phyloP scores from a whole-genome alignment of 1,284 basidiomycete genomes.

The Ganoderma resinaceum region DNA sequence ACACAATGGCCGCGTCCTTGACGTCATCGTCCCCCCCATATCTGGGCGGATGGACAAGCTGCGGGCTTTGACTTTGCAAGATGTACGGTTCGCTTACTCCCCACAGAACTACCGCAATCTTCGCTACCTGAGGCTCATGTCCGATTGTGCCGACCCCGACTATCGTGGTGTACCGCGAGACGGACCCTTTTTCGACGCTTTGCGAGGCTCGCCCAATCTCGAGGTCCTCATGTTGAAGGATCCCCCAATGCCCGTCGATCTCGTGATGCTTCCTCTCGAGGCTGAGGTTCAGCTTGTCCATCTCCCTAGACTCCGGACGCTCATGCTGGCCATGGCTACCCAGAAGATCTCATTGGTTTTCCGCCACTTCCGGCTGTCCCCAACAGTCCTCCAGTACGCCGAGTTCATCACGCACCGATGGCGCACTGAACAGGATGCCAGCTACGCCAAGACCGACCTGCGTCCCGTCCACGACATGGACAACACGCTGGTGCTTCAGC shows the following conservation, averaged over 20 bases:
- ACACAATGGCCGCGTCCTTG: background rate
- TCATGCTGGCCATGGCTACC: background rate
- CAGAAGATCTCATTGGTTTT: background rate
- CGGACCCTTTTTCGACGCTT: background rate
- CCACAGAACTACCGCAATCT: background rate
- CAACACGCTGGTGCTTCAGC: slow-evolving; percentile 2
- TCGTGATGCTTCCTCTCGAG: background rate
- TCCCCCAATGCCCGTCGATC: background rate
- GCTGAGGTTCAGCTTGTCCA: background rate
- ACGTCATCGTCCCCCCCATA: background rate
- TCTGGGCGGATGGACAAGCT: background rate
- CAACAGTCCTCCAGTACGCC: background rate
- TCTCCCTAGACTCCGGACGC: background rate
- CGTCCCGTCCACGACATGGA: background rate
- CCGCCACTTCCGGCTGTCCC: background rate
- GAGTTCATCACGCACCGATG: background rate
- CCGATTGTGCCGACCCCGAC: background rate
- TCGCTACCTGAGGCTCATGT: background rate
- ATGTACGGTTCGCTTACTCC: slow-evolving; percentile 7
- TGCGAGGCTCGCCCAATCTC: slow-evolving; percentile 4
- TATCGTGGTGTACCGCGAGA: background rate
- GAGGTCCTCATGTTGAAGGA: slow-evolving; percentile 4
- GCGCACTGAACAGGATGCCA: background rate
- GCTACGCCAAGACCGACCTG: background rate
- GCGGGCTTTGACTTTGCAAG: background rate